Evolutionary conservation across 805 yeast species (phyloP).

Genomic region (Ascoidea asiatica): DNA sequence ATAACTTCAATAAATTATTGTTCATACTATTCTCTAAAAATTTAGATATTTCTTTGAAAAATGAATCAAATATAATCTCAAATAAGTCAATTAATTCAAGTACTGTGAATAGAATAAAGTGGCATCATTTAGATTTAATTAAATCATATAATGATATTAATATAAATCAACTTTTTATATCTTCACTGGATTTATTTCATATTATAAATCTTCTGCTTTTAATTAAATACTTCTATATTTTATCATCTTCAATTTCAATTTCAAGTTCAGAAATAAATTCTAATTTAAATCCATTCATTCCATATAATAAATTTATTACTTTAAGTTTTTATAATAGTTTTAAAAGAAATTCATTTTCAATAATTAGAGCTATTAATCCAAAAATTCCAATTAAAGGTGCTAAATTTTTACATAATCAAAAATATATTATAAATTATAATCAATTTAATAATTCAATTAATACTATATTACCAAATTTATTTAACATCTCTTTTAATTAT

Average conservation of each 20-base stretch:
- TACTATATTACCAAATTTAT: constrained; percentile 27
- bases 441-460: constrained; percentile 21
- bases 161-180: neutral
- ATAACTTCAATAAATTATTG: constrained; percentile 3
- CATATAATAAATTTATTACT: neutral
- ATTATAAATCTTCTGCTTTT: constrained; percentile 4
- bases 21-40: constrained; percentile 4
- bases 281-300: neutral
- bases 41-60: neutral
- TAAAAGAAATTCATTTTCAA: constrained; percentile 14
- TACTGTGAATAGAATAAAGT: no score
- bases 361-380: constrained; percentile 10
- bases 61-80: neutral
- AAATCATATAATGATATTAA: neutral
- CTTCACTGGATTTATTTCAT: neutral
- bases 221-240: constrained; percentile 4
- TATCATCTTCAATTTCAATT: constrained; percentile 1
- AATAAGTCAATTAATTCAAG: neutral
- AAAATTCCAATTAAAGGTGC: constrained; percentile 4
- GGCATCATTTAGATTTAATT: neutral
- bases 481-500: constrained; percentile 29
- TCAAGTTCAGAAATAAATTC: neutral
- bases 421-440: constrained; percentile 14
- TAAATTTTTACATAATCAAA: constrained; percentile 1
- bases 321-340: constrained; percentile 13